Base-by-base conservation (phyloP, 2,329 filamentous ascomycete species). In the Pyrenochaeta sp. region DNA sequence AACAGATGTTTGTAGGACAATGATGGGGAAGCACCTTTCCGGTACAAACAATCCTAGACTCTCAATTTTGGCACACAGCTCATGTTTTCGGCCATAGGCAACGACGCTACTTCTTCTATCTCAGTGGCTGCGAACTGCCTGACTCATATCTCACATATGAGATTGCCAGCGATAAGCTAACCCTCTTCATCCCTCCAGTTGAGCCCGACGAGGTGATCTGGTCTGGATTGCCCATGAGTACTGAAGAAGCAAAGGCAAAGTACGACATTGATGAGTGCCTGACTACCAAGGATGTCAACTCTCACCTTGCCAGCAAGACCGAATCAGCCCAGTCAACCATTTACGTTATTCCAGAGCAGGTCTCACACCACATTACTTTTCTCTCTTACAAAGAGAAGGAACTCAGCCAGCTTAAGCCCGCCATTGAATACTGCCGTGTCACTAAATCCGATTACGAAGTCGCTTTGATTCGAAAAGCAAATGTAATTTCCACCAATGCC, bases 51-150 rank as follows among this genome's bases (percentile, higher is more conserved):
- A 23, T n/a, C 10, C 41, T 7, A 18, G 0, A 30, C 3, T 35
- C 15, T 20, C 2, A 36, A 18, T 41, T 37, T 47, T 14, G 14
- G 44, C n/a, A 14, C 14, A 9, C 5, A 29, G 12, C 41, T 56
- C 11, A 49, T 9, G 17, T 11, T 12, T 15, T 15, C 27, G 9
- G 10, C 7, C 49, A 15, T 37, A 92, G 91, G 61, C 93, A 97
- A 78, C 90, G 93, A 59, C 89, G 95, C 49, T 91, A 87, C 75
- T 99, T 99, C 80, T 97, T 90, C 85, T 99, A 99, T 77, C 82
- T 98, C 39, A 94, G 91, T 20, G 95, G 95, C 65, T 96, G 88
- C 71, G 84, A 87, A 58, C 83, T 96, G 27, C 85, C 93, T 54
- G 92, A 97, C 76, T 89, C 89, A 67, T 88, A 88, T 72, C 85